A percentile compares a stretch with the other conserved stretches of the same genome.
phyloP scores from a whole-genome alignment of 768 basidiomycete genomes.

The Pleurotus tuber-regium region DNA sequence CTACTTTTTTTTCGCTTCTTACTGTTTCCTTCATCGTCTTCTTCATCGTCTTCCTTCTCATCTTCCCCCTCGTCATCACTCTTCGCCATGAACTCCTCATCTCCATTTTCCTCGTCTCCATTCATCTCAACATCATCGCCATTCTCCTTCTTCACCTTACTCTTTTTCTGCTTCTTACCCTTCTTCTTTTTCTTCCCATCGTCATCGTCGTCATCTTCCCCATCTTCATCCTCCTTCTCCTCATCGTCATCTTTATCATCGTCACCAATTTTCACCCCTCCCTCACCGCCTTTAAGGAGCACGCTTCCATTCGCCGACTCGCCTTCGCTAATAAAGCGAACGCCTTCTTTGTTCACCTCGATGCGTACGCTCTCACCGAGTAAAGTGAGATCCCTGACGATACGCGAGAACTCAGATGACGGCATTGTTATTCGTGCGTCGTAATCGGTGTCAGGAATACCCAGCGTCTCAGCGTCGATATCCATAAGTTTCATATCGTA shows the following conservation, averaged over 20 bases:
- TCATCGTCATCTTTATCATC: constrained; percentile 35
- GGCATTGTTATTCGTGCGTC: constrained; percentile 90
- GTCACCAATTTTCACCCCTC: constrained; percentile 37
- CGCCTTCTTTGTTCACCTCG: constrained; percentile 94
- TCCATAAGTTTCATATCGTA: constrained; percentile 99
- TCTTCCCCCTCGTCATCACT: constrained; percentile 43
- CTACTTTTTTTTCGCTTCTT: constrained; percentile 14
- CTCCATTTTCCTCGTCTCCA: constrained; percentile 41
- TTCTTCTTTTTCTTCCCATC: constrained; percentile 42
- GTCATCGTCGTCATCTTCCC: constrained; percentile 32
- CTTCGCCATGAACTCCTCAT: constrained; percentile 25
- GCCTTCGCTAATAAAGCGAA: constrained; percentile 89
- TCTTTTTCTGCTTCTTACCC: constrained; percentile 45
- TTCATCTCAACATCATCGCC: constrained; percentile 45
- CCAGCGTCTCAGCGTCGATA: constrained; percentile 92
- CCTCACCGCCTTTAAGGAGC: constrained; percentile 73
- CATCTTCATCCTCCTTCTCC: constrained; percentile 35
- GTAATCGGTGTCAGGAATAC: constrained; percentile 97
- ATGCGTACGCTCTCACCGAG: constrained; percentile 95
- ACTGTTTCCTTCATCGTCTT: constrained; percentile 42
- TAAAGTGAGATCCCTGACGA: constrained; percentile 86
- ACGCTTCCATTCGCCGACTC: constrained; percentile 92
- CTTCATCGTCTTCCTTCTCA: constrained; percentile 53
- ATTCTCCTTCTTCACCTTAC: constrained; percentile 39
- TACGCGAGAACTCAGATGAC: constrained; percentile 83